These are phyloP conservation scores for Onygenales sp. DNA, from an alignment of 2,329 filamentous ascomycete genomes.

Conservation along the genomic window DNA sequence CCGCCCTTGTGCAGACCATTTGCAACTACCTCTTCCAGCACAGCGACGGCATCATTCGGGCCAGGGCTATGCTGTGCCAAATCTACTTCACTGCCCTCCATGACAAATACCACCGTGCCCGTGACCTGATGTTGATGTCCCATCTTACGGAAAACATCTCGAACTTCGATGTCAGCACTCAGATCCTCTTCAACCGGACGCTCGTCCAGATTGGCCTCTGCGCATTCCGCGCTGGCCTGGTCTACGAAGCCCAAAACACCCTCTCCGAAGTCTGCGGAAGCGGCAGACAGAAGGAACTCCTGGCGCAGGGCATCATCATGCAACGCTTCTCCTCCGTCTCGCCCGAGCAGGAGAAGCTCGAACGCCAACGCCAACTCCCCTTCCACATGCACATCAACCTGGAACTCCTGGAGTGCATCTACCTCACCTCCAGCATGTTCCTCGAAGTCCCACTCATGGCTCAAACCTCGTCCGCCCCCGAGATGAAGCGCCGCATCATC, in stretches of 20 bases:
- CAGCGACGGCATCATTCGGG: slow-evolving; percentile 92
- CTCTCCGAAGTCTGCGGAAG: slow-evolving; percentile 97
- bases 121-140: slow-evolving; percentile 99
- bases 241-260: slow-evolving; percentile 96
- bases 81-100: slow-evolving; percentile 97
- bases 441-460: slow-evolving; percentile 95
- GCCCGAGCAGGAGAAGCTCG: slow-evolving; percentile 92
- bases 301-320: slow-evolving; percentile 97
- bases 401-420: slow-evolving; percentile 94
- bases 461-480: slow-evolving; percentile 90
- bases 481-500: slow-evolving; percentile 94
- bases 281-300: slow-evolving; percentile 92
- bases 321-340: slow-evolving; percentile 94
- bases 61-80: slow-evolving; percentile 94
- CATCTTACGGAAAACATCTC: slow-evolving; percentile 95
- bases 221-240: slow-evolving; percentile 90
- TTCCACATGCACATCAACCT: slow-evolving; percentile 99
- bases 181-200: slow-evolving; percentile 98
- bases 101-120: slow-evolving; percentile 94
- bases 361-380: slow-evolving; percentile 92
- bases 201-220: slow-evolving; percentile 96
- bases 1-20: slow-evolving; percentile 67
- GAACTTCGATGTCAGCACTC: slow-evolving; percentile 92
- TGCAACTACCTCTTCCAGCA: slow-evolving; percentile 92
- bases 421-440: slow-evolving; percentile 98